phyloP scores from a whole-genome alignment of 2,329 filamentous ascomycete genomes.

The Alternaria sp. region DNA sequence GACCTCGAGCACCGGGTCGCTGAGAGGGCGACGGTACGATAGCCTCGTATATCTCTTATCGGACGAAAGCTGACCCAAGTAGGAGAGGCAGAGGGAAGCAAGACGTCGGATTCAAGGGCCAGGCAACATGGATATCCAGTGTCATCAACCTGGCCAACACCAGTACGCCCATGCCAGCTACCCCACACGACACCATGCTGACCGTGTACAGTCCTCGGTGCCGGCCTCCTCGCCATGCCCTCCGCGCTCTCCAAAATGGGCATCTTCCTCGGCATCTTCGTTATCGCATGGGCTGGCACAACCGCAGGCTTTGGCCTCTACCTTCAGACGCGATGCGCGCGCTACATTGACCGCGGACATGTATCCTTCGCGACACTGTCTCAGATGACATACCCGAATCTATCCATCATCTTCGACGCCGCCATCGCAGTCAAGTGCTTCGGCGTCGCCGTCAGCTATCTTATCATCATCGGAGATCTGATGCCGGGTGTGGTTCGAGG shows the following conservation, averaged over 20 bases:
- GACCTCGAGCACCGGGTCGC: conserved; percentile 50
- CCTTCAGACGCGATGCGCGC: conserved; percentile 88
- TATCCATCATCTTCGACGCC: conserved; percentile 91
- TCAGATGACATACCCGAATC: conserved; percentile 95
- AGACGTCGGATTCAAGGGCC: conserved; percentile 70
- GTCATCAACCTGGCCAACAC: conserved; percentile 97
- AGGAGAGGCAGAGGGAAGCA: conserved; percentile 70
- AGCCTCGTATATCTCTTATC: not conserved
- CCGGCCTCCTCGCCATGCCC: conserved; percentile 95
- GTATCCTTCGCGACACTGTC: conserved; percentile 96
- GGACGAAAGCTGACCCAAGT: conserved; percentile 27
- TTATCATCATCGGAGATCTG: conserved; percentile 97
- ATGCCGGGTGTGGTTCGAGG: conserved; percentile 94
- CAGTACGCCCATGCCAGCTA: conserved; percentile 63
- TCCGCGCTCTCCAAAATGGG: conserved; percentile 95
- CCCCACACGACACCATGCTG: conserved; percentile 7
- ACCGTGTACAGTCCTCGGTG: conserved; percentile 76
- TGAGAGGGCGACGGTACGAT: conserved; percentile 45
- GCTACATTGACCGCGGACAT: conserved; percentile 87
- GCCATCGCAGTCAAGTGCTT: conserved; percentile 99
- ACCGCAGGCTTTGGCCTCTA: conserved; percentile 93
- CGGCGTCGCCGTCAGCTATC: conserved; percentile 93
- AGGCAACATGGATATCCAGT: conserved; percentile 88
- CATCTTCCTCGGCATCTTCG: conserved; percentile 79
- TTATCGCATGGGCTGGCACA: conserved; percentile 90